A percentile compares a stretch with the other conserved stretches of the same genome.
Conservation (phyloP, 192 early-diverging fungal species). For the Chytriomyces hyalinus region DNA sequence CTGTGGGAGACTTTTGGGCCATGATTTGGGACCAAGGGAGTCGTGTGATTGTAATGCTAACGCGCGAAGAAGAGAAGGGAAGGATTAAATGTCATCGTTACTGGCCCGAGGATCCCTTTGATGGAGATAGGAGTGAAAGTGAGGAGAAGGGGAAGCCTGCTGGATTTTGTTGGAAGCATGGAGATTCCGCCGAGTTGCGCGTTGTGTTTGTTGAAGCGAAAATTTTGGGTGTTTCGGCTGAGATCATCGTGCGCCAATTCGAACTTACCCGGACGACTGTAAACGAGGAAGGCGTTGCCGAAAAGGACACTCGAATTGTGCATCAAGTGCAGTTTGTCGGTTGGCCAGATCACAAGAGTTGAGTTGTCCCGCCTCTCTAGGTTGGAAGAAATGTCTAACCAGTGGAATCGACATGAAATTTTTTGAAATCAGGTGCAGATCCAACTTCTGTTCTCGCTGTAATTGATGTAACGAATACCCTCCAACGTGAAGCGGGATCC, state of each 20-base stretch:
- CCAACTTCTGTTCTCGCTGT: slow-evolving; percentile 44
- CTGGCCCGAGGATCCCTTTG: slow-evolving; percentile 69
- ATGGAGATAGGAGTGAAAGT: no score
- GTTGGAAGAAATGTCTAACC: no score
- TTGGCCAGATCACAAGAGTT: slow-evolving; percentile 82
- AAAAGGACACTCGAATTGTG: slow-evolving; percentile 45
- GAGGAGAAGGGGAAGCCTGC: no score
- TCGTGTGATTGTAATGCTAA: slow-evolving; percentile 87
- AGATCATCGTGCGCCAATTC: slow-evolving; percentile 1
- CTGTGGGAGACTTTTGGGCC: slow-evolving; percentile 85
- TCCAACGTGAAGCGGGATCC: slow-evolving; percentile 19
- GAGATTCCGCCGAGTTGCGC: background rate
- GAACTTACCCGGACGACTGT: background rate
- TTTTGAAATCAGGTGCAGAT: slow-evolving; percentile 2
- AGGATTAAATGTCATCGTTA: slow-evolving; percentile 82
- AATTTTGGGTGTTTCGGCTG: background rate
- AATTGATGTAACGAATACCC: slow-evolving; percentile 47
- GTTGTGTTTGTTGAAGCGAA: background rate
- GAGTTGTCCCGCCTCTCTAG: no score
- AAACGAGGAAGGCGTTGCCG: background rate
- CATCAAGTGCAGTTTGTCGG: slow-evolving; percentile 76
- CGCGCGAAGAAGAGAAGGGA: slow-evolving; percentile 73
- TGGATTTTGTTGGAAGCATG: no score
- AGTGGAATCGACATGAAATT: no score
- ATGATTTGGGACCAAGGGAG: slow-evolving; percentile 84